phyloP scores from a whole-genome alignment of 2,329 filamentous ascomycete genomes.

The Pseudocercospora cruenta region DNA sequence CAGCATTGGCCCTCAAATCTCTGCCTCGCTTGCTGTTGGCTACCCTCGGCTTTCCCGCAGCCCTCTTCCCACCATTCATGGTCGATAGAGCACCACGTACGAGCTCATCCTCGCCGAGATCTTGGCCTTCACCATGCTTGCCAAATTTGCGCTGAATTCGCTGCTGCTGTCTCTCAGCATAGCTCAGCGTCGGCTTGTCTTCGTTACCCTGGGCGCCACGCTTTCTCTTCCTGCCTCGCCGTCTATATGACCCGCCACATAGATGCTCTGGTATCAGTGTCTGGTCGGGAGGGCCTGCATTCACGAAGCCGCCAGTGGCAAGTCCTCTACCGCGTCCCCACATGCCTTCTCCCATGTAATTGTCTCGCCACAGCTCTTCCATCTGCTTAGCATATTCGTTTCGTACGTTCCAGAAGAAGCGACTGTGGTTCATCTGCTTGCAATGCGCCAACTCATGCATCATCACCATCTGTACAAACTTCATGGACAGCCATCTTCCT shows the following conservation, averaged over 20 bases:
- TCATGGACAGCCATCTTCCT: constrained; percentile 74
- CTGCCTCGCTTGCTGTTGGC: constrained; percentile 74
- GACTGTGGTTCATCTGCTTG: constrained; percentile 88
- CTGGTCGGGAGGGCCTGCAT: constrained; percentile 61
- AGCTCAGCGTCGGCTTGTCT: constrained; percentile 57
- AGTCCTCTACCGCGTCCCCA: constrained; percentile 75
- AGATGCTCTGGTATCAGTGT: constrained; percentile 60
- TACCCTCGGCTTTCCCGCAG: constrained; percentile 70
- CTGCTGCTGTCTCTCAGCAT: constrained; percentile 73
- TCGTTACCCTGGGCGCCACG: constrained; percentile 48
- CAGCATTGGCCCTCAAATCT: constrained; percentile 76
- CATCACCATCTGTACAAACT: constrained; percentile 92
- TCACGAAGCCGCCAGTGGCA: constrained; percentile 63
- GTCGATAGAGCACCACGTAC: constrained; percentile 69
- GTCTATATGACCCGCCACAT: constrained; percentile 79
- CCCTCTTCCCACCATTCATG: constrained; percentile 54
- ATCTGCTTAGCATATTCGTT: constrained; percentile 74
- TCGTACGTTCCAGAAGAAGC: constrained; percentile 78
- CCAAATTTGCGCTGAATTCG: constrained; percentile 78
- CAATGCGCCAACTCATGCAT: constrained; percentile 89
- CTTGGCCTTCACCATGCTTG: constrained; percentile 75
- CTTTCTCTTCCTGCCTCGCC: constrained; percentile 55
- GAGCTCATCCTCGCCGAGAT: constrained; percentile 70
- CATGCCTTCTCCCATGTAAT: constrained; percentile 79
- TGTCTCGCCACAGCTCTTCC: constrained; percentile 68